Evolutionary conservation across 371 early-diverging fungal genomes (phyloP), one percentile per base, ranked within the genome.

Genomic region (Rhizopus sp.): DNA sequence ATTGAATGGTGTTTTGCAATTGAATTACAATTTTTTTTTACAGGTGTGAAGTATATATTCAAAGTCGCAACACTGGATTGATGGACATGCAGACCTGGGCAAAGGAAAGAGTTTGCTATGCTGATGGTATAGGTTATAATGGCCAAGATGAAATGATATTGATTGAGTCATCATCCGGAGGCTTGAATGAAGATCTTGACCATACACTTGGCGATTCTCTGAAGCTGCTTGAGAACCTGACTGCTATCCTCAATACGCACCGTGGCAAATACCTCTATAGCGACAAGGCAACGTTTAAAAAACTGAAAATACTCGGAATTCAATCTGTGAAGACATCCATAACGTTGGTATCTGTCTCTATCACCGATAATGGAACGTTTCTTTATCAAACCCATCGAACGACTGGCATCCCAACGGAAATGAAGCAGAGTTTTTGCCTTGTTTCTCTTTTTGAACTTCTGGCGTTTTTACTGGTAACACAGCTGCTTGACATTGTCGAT

Each of bases 111-210:
- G 33, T 5, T 13, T 23, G 46, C 34, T 55, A 46, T 29, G 47
- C 56, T n/a, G 56, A 56, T 33, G 56, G 56, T 39, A 48, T 56
- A 39, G 56, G 56, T 30, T 56, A 58, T 51, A 51, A 44, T 44
- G 50, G 51, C 7, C 52, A 44, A 58, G 51, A 51, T 5, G 46
- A 58, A 51, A 44, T 41, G 50, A 44, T 51, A 46, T 45, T 58
- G 30, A 45, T 58, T 42, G 58, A 58, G 51, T 44, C 45, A 13
- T 58, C 58, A n/a, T 58, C 50, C 45, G 51, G 45, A 51, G 52
- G 50, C 9, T 58, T 51, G 51, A 51, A 58, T 44, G 58, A 58
- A 13, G 51, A 51, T 35, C 1, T 58, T 58, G 58, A 45, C 45
- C 51, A 58, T 13, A 51, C 51, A 51, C 51, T 58, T 51, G 51